Evolutionary conservation across 495 filamentous ascomycete species (phyloP).

Genomic region (Xylaria venustula): DNA sequence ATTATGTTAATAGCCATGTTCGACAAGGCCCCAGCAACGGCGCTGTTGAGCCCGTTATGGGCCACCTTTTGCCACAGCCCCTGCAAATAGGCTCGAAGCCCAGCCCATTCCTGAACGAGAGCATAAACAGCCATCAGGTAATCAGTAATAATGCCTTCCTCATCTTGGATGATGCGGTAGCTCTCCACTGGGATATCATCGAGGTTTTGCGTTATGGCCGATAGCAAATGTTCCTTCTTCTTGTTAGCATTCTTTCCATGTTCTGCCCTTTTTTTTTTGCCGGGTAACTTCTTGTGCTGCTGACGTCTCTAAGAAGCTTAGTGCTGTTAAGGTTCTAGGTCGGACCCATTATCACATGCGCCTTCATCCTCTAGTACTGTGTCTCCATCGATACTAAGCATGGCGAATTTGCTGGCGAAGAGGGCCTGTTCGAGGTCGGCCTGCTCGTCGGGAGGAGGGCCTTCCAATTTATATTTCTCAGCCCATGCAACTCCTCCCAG

Average conservation of each 20-base stretch:
- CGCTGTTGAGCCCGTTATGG: constrained; percentile 43
- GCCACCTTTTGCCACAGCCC: constrained; percentile 46
- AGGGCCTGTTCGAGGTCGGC: constrained; percentile 26
- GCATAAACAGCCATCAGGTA: constrained; percentile 42
- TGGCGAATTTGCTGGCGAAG: constrained; percentile 34
- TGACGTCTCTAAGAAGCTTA: constrained; percentile 13
- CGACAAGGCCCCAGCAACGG: constrained; percentile 43
- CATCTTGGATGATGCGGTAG: constrained; percentile 45
- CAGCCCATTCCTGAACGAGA: constrained; percentile 28
- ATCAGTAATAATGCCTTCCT: constrained; percentile 27
- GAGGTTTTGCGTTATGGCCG: constrained; percentile 15
- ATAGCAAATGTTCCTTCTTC: constrained; percentile 6
- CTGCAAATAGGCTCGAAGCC: constrained; percentile 38
- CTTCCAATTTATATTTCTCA: constrained; percentile 6
- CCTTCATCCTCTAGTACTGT: constrained; percentile 16
- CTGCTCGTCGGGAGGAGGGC: constrained; percentile 13
- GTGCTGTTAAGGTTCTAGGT: constrained; percentile 7
- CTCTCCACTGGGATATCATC: constrained; percentile 40
- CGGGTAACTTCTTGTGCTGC: constrained; percentile 23
- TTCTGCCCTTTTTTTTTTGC: constrained; percentile 43
- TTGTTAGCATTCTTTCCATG: constrained; percentile 25
- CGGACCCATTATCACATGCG: constrained; percentile 11
- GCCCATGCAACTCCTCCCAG: constrained; percentile 32
- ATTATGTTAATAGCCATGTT: constrained; percentile 42
- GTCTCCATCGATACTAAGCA: constrained; percentile 23